Conservation (phyloP, 345 rosid species). For the Kandelia obovata region DNA sequence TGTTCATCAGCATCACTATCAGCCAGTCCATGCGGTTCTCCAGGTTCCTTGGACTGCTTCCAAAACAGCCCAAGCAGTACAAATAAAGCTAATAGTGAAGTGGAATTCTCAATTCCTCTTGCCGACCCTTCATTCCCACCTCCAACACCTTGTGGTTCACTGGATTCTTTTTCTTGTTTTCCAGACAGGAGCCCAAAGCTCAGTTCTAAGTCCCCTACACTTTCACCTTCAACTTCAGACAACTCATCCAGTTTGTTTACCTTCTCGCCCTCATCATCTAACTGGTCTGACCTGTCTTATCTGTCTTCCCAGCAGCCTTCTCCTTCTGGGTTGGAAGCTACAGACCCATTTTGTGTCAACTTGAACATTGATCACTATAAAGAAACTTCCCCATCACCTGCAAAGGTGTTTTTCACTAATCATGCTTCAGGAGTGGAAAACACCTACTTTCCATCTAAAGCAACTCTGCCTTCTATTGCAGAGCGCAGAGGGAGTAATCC, state of each 20-base stretch:
- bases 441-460: slow-evolving; percentile 28
- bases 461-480: slow-evolving; percentile 47
- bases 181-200: slow-evolving; percentile 38
- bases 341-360: slow-evolving; percentile 25
- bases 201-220: slow-evolving; percentile 53
- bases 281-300: slow-evolving; percentile 62
- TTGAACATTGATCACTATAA: slow-evolving; percentile 20
- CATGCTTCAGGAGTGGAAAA: slow-evolving; percentile 24
- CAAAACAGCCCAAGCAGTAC: slow-evolving; percentile 25
- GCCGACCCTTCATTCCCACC: slow-evolving; percentile 28
- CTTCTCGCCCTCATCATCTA: slow-evolving; percentile 68
- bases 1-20: slow-evolving; percentile 37
- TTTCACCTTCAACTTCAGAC: slow-evolving; percentile 68
- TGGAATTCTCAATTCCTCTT: slow-evolving; percentile 15
- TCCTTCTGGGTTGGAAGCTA: slow-evolving; percentile 49
- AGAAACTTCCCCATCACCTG: slow-evolving; percentile 27
- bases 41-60: slow-evolving; percentile 34
- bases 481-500: slow-evolving; percentile 66
- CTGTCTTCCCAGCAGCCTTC: slow-evolving; percentile 61
- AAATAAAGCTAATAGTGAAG: slow-evolving; percentile 26
- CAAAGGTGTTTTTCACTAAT: slow-evolving; percentile 20
- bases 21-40: slow-evolving; percentile 37
- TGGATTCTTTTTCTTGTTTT: slow-evolving; percentile 41
- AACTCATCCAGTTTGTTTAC: slow-evolving; percentile 55
- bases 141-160: slow-evolving; percentile 36